Evolutionary conservation across 208 protist species (phyloP), one percentile per base, ranked within the genome.

Genomic region (Leishmania tarentolae): DNA sequence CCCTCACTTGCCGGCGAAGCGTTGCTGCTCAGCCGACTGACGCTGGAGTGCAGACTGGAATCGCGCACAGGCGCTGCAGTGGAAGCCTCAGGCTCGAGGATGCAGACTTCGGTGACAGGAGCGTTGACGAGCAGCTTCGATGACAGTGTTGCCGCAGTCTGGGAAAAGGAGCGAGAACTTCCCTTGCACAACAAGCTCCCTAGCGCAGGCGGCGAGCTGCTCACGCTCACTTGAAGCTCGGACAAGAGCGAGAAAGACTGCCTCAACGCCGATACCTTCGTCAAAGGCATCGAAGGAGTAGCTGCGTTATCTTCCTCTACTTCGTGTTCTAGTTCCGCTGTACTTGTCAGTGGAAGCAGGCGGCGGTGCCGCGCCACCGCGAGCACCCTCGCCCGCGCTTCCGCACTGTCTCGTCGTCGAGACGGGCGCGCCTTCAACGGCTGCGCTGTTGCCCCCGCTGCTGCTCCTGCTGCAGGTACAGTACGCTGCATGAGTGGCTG

Each of bases 311-410:
- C 35, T 8, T 17, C 31, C 21, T 59, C 31, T 21, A 52, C 56
- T 37, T 63, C 40, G 52, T 77, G 21, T 37, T 8, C 21, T 40
- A 40, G 9, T 24, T 3, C n/a, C 21, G 28, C 52, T 15, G 53
- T 28, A 1, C 46, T 40, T 31, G 17, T 40, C 7, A 79, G 76
- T 21, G 76, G 76, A 44, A 79, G 40, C 31, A 79, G 76, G 44
- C 76, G 59, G 63, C 76, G 76, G 47, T 79, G 76, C 42, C 76
- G 57, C 46, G 37, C n/a, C 76, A 1, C 40, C 5, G 76, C 61
- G 21, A 79, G 40, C n/a, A 79, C 76, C 9, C 63, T 71, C 31
- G 76, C 46, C 42, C 76, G 76, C 31, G 63, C 76, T 28, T n/a
- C 28, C 24, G 76, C 76, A 44, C 76, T 79, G 56, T 65, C 74